Percentiles rank a stretch among this genome's conserved stretches.
phyloP scores from a whole-genome alignment of 306 rosid genomes.

The Quercus wislizeni region DNA sequence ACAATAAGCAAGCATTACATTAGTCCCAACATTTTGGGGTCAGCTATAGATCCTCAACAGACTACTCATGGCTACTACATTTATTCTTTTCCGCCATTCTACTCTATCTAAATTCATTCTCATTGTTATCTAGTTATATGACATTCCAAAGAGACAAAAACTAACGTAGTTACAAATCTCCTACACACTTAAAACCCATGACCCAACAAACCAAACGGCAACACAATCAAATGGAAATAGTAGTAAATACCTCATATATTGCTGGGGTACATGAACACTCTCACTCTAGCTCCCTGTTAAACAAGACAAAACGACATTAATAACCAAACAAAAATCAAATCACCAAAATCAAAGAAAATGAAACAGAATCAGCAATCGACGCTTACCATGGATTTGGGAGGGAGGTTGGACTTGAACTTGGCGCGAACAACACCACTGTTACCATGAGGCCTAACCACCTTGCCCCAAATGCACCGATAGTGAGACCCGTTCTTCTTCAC shows the following conservation, averaged over 20 bases:
- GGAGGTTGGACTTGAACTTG: slow-evolving; percentile 86
- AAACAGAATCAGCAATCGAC: not conserved
- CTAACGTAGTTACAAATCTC: not conserved
- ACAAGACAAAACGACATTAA: slow-evolving; percentile 4
- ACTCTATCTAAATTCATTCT: too few relatives aligned
- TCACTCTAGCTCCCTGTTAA: slow-evolving; percentile 73
- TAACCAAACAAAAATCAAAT: not conserved
- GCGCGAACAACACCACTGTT: slow-evolving; percentile 92
- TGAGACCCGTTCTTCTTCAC: slow-evolving; percentile 78
- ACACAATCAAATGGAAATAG: not conserved
- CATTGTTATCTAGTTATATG: not conserved
- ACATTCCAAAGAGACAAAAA: not conserved
- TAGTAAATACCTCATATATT: slow-evolving; percentile 61
- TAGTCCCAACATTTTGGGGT: too few relatives aligned
- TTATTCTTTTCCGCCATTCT: too few relatives aligned
- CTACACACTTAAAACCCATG: not conserved
- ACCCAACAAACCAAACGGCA: not conserved
- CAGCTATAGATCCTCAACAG: too few relatives aligned
- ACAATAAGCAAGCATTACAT: too few relatives aligned
- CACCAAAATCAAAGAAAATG: not conserved
- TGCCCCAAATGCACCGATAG: slow-evolving; percentile 95
- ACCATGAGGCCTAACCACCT: slow-evolving; percentile 84
- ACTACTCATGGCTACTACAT: too few relatives aligned
- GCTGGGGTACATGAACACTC: slow-evolving; percentile 94
- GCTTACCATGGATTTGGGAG: slow-evolving; percentile 87